Evolutionary conservation across 495 filamentous ascomycete genomes (phyloP).

Genomic region (Tuber aestivum): DNA sequence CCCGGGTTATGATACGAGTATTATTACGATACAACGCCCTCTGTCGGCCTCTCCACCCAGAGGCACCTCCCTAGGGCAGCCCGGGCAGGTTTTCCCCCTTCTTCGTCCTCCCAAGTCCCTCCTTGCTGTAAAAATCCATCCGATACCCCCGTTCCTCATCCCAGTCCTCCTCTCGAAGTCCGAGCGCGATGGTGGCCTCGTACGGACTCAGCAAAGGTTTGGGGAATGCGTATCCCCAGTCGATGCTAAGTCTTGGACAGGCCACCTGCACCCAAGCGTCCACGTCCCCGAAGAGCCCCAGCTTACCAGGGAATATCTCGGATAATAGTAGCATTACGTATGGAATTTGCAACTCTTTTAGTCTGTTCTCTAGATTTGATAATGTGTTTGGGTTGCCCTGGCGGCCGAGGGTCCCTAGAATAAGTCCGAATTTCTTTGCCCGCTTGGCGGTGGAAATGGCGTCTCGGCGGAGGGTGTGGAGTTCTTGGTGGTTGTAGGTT

Average conservation of each 20-base stretch:
- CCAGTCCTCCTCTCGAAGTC: conserved; percentile 66
- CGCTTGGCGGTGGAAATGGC: conserved; percentile 68
- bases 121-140: conserved; percentile 96
- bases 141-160: conserved; percentile 64
- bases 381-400: conserved; percentile 95
- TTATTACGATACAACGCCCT: neutral
- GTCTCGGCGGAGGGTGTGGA: conserved; percentile 69
- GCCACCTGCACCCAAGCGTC: conserved; percentile 98
- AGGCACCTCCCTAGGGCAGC: neutral
- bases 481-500: conserved; percentile 80
- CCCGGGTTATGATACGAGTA: neutral
- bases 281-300: conserved; percentile 84
- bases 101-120: conserved; percentile 77
- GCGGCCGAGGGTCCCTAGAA: conserved; percentile 82
- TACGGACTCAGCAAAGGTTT: conserved; percentile 86
- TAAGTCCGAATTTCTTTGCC: conserved; percentile 86
- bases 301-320: conserved; percentile 93
- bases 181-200: conserved; percentile 84
- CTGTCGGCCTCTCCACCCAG: neutral
- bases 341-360: conserved; percentile 62
- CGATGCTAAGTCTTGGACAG: conserved; percentile 88
- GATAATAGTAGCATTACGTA: conserved; percentile 77
- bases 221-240: conserved; percentile 97
- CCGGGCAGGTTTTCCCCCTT: conserved; percentile 44
- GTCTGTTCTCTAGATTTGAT: conserved; percentile 69